Percentiles rank a stretch among this genome's conserved stretches.
phyloP scores from a whole-genome alignment of 2,329 filamentous ascomycete genomes.

The Penicillium janthinellum region DNA sequence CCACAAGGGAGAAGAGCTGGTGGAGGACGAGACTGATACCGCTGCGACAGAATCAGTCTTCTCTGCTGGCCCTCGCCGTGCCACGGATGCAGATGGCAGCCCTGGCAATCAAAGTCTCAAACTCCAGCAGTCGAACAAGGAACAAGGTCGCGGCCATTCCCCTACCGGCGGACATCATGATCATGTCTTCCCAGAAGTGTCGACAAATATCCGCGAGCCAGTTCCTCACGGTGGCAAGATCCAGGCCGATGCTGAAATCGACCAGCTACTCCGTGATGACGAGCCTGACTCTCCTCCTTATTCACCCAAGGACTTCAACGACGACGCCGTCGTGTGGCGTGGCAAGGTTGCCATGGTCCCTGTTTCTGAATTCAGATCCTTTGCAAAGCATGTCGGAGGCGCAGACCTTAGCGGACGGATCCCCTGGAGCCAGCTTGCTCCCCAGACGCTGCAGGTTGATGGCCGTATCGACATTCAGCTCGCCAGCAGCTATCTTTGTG shows the following conservation, averaged over 20 bases:
- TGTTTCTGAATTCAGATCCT: slow-evolving; percentile 72
- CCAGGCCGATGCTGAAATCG: slow-evolving; percentile 80
- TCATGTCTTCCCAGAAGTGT: slow-evolving; percentile 47
- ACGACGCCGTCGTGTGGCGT: slow-evolving; percentile 75
- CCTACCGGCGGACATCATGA: slow-evolving; percentile 57
- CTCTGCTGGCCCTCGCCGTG: slow-evolving; percentile 50
- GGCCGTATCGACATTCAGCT: slow-evolving; percentile 74
- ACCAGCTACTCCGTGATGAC: slow-evolving; percentile 81
- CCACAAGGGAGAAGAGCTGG: slow-evolving; percentile 90
- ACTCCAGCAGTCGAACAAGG: slow-evolving; percentile 33
- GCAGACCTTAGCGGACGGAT: slow-evolving; percentile 69
- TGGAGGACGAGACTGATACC: slow-evolving; percentile 69
- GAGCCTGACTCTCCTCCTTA: slow-evolving; percentile 81
- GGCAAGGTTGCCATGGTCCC: slow-evolving; percentile 76
- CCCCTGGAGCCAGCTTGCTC: slow-evolving; percentile 76
- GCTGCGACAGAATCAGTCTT: slow-evolving; percentile 52
- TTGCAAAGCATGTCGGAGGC: slow-evolving; percentile 82
- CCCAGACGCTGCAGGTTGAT: slow-evolving; percentile 65
- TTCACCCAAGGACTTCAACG: slow-evolving; percentile 73
- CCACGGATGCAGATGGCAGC: slow-evolving; percentile 37
- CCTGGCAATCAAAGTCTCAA: slow-evolving; percentile 30
- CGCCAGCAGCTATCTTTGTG: slow-evolving; percentile 88
- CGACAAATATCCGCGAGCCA: slow-evolving; percentile 42
- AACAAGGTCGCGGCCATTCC: slow-evolving; percentile 69
- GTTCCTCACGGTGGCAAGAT: slow-evolving; percentile 51